Evolutionary conservation across 176 grass and related monocot genomes (phyloP).

Genomic region (Ensete glaucum): DNA sequence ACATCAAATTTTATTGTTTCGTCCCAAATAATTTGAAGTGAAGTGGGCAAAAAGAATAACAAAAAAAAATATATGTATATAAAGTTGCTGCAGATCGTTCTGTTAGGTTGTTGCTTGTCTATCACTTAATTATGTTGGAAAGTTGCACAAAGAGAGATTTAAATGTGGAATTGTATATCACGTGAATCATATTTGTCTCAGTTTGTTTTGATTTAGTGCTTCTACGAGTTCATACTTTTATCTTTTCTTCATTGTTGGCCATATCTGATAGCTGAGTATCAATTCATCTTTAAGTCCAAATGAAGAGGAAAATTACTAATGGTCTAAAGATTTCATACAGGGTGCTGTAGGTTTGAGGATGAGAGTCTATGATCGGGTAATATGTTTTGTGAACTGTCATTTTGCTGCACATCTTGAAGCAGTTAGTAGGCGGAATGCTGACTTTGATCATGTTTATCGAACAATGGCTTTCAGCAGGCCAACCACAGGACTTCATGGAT

Average conservation of each 20-base stretch:
- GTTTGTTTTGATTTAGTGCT: too few relatives aligned
- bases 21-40: too few relatives aligned
- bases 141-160: too few relatives aligned
- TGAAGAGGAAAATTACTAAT: not conserved
- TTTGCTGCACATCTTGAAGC: conserved; percentile 96
- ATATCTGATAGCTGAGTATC: not conserved
- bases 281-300: not conserved
- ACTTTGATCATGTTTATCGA: conserved; percentile 89
- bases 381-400: conserved; percentile 97
- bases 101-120: too few relatives aligned
- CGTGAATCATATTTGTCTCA: too few relatives aligned
- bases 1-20: too few relatives aligned
- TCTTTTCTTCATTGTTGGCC: not conserved
- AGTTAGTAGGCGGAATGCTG: conserved; percentile 79
- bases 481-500: conserved; percentile 51
- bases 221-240: not conserved
- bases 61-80: too few relatives aligned
- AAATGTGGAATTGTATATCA: too few relatives aligned
- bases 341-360: conserved; percentile 97
- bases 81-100: too few relatives aligned
- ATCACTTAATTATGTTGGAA: too few relatives aligned
- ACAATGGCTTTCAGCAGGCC: conserved; percentile 91
- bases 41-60: too few relatives aligned
- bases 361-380: conserved; percentile 81
- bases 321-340: conserved; percentile 32